Percentiles rank a stretch among this genome's conserved stretches.
phyloP scores from a whole-genome alignment of 768 basidiomycete genomes.

The Crepidotus variabilis region DNA sequence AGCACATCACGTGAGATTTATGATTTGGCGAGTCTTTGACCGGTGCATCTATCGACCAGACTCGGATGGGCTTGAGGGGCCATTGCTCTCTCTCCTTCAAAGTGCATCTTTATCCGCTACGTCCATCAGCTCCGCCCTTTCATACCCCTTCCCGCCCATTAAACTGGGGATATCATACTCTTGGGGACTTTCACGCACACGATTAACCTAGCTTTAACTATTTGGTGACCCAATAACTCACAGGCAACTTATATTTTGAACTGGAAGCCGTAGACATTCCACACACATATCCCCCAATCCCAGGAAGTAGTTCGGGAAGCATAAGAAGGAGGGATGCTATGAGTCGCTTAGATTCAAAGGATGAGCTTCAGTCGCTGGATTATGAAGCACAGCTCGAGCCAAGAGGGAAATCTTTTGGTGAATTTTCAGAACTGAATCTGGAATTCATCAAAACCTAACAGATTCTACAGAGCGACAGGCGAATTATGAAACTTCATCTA shows the following conservation, averaged over 20 bases:
- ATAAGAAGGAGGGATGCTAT: slow-evolving; percentile 32
- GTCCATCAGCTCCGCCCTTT: background rate
- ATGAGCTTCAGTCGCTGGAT: slow-evolving; percentile 23
- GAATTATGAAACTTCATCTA: slow-evolving; percentile 22
- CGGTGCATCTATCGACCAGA: background rate
- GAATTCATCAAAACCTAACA: slow-evolving; percentile 2
- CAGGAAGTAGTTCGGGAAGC: slow-evolving; percentile 17
- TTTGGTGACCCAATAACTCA: too few relatives aligned
- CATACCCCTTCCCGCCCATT: background rate
- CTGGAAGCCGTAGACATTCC: slow-evolving; percentile 23
- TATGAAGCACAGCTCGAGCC: slow-evolving; percentile 20
- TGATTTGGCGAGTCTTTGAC: background rate
- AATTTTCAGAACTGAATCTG: background rate
- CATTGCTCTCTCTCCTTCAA: background rate
- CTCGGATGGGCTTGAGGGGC: background rate
- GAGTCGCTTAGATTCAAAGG: slow-evolving; percentile 25
- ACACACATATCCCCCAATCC: slow-evolving; percentile 20
- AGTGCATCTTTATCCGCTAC: background rate
- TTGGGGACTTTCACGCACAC: background rate
- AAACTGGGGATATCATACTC: background rate
- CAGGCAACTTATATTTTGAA: background rate
- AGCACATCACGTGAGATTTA: background rate
- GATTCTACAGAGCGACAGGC: slow-evolving; percentile 16
- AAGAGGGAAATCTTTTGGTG: slow-evolving; percentile 31
- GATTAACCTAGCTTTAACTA: too few relatives aligned